Evolutionary conservation across 2,329 filamentous ascomycete species (phyloP).

Genomic region (Trichoderma gracile): DNA sequence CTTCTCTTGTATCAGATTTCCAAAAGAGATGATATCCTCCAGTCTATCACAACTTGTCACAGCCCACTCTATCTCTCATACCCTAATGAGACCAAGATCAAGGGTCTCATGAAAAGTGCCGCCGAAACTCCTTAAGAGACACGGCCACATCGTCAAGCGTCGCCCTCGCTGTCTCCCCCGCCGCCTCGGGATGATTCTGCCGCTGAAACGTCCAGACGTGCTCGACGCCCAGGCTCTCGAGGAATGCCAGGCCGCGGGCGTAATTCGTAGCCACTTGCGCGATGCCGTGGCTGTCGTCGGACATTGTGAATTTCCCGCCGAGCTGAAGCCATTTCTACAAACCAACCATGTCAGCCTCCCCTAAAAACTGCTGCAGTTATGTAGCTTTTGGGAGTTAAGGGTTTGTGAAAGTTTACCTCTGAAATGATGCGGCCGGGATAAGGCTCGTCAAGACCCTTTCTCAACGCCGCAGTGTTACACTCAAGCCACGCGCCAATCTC

Average conservation of each 20-base stretch:
- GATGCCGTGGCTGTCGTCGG: conserved; percentile 90
- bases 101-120: conserved; percentile 31
- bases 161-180: conserved; percentile 38
- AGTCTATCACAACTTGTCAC: not conserved
- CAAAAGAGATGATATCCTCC: not conserved
- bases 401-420: conserved; percentile 51
- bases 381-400: conserved; percentile 29
- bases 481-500: conserved; percentile 82
- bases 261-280: conserved; percentile 89
- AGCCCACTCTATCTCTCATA: conserved; percentile 1
- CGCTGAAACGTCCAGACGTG: conserved; percentile 61
- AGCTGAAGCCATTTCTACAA: conserved; percentile 67
- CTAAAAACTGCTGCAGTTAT: too few species aligned
- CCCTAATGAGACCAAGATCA: not conserved
- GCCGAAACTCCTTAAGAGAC: conserved; percentile 43
- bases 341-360: not conserved
- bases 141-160: conserved; percentile 48
- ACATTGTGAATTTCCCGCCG: conserved; percentile 83
- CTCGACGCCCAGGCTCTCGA: conserved; percentile 64
- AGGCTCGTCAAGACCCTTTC: conserved; percentile 88
- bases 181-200: conserved; percentile 35
- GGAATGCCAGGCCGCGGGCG: conserved; percentile 65
- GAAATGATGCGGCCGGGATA: conserved; percentile 83
- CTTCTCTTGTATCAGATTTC: not conserved
- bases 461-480: conserved; percentile 81